phyloP scores from a whole-genome alignment of 1,284 basidiomycete species.

The Boletellus deceptivus region DNA sequence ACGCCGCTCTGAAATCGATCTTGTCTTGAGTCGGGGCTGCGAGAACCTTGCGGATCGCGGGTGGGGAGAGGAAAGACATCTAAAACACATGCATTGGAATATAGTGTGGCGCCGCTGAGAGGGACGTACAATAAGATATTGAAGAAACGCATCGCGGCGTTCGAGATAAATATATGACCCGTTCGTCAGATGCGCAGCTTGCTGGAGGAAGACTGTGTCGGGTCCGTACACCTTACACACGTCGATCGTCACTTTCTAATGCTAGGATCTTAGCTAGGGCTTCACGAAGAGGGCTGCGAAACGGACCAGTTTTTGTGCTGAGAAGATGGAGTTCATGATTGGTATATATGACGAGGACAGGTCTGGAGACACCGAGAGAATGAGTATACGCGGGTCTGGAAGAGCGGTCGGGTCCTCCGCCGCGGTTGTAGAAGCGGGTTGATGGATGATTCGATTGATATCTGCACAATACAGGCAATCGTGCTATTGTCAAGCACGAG shows the following conservation, averaged over 20 bases:
- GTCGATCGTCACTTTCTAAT: constrained; percentile 91
- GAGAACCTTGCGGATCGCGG: constrained; percentile 73
- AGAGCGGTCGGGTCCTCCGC: constrained; percentile 43
- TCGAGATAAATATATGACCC: constrained; percentile 90
- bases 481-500: neutral
- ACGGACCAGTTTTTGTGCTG: constrained; percentile 88
- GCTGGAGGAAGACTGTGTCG: constrained; percentile 95
- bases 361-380: constrained; percentile 91
- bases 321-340: constrained; percentile 99
- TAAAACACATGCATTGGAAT: constrained; percentile 33
- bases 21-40: constrained; percentile 91
- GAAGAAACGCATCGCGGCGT: constrained; percentile 78
- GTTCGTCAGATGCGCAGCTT: constrained; percentile 93
- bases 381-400: constrained; percentile 82
- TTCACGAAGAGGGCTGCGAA: constrained; percentile 1
- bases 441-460: constrained; percentile 73
- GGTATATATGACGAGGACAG: constrained; percentile 89
- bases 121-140: constrained; percentile 77
- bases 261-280: neutral
- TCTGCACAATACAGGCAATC: constrained; percentile 46
- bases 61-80: constrained; percentile 91
- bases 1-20: constrained; percentile 95
- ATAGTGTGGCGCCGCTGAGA: neutral
- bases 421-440: constrained; percentile 34
- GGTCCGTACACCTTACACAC: constrained; percentile 90